A percentile compares a stretch with the other conserved stretches of the same genome.
Evolutionary conservation across 495 filamentous ascomycete species (phyloP).

Genomic region (Coniosporium apollinis): DNA sequence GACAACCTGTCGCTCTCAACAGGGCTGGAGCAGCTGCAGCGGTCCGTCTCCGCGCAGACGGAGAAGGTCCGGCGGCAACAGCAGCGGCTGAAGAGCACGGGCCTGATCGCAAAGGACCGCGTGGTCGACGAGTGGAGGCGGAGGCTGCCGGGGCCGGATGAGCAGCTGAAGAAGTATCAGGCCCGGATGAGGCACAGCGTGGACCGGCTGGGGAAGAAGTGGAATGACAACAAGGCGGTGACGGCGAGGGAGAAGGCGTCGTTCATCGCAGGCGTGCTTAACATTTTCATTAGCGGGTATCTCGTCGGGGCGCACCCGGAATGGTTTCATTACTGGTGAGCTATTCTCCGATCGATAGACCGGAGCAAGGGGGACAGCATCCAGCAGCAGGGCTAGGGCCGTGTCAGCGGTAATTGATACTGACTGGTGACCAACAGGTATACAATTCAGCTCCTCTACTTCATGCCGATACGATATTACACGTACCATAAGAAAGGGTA

Average conservation of each 20-base stretch:
- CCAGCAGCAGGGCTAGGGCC: too few relatives aligned
- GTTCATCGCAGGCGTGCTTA: slow-evolving; percentile 90
- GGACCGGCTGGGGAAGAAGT: slow-evolving; percentile 68
- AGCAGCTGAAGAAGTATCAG: slow-evolving; percentile 81
- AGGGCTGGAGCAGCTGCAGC: slow-evolving; percentile 76
- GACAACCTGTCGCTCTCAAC: slow-evolving; percentile 86
- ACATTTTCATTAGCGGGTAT: slow-evolving; percentile 92
- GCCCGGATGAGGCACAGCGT: slow-evolving; percentile 72
- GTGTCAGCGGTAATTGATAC: too few relatives aligned
- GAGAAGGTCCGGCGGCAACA: slow-evolving; percentile 71
- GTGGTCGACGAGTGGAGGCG: slow-evolving; percentile 80
- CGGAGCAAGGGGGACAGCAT: too few relatives aligned
- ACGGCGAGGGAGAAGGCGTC: slow-evolving; percentile 86
- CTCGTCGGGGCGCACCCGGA: slow-evolving; percentile 75
- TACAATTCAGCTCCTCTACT: slow-evolving; percentile 56
- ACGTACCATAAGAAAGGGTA: slow-evolving; percentile 80
- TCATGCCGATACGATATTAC: slow-evolving; percentile 90
- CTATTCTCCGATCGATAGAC: too few relatives aligned
- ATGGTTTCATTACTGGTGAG: slow-evolving; percentile 86
- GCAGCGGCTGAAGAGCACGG: slow-evolving; percentile 48
- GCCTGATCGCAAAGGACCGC: slow-evolving; percentile 43
- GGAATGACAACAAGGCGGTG: slow-evolving; percentile 77
- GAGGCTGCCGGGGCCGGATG: slow-evolving; percentile 63
- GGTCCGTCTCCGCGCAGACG: slow-evolving; percentile 57
- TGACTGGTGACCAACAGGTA: too few relatives aligned